phyloP scores from a whole-genome alignment of 208 protist genomes.

The Leishmania gerbilli region DNA sequence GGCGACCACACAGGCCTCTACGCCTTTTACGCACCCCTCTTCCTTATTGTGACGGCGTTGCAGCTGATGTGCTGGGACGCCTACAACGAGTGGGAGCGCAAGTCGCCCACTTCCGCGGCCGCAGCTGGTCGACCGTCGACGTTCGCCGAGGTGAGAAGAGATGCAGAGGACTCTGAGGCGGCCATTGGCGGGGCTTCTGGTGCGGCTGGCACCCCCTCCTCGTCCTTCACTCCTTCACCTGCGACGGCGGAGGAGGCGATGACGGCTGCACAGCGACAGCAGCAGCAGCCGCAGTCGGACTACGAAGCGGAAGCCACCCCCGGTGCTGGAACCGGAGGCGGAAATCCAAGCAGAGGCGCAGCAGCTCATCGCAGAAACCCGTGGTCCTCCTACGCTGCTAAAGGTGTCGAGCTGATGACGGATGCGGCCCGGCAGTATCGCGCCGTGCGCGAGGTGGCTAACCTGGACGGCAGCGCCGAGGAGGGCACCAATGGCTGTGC shows the following conservation, averaged over 20 bases:
- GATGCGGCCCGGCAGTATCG: conserved; percentile 66
- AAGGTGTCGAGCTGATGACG: conserved; percentile 53
- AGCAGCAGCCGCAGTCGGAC: conserved; percentile 1
- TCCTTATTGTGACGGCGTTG: conserved; percentile 68
- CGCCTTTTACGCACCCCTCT: conserved; percentile 73
- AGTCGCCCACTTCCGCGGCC: conserved; percentile 8
- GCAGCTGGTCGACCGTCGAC: not conserved
- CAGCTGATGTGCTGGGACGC: conserved; percentile 87
- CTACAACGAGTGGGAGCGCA: conserved; percentile 45
- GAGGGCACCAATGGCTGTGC: conserved; percentile 6
- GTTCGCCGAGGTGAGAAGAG: not conserved
- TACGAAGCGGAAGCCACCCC: not conserved
- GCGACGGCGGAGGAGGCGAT: conserved; percentile 16
- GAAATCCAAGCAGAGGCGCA: not conserved
- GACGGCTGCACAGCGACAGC: not conserved
- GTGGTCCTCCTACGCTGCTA: conserved; percentile 34
- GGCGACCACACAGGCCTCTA: conserved; percentile 6
- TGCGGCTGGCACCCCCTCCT: not conserved
- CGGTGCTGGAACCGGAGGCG: not conserved
- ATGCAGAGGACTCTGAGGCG: not conserved
- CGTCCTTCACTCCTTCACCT: conserved; percentile 7
- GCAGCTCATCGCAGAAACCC: not conserved
- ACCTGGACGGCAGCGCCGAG: conserved; percentile 55
- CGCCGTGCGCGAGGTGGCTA: conserved; percentile 56
- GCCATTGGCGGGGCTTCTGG: not conserved